phyloP scores from a whole-genome alignment of 163 green algal species.

The Prototheca stagnorum region DNA sequence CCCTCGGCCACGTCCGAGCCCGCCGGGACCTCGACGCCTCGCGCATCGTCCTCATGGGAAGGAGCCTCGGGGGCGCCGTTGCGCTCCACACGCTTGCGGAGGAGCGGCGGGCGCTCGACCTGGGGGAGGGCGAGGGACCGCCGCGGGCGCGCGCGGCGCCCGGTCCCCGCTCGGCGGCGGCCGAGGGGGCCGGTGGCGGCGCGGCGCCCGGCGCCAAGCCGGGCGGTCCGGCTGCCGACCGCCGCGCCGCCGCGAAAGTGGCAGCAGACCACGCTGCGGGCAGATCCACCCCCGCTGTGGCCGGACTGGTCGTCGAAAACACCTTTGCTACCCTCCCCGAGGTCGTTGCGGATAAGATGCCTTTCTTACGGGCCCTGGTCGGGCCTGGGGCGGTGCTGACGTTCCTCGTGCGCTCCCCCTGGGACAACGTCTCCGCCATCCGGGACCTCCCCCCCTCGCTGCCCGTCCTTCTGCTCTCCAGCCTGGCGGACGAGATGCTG shows the following conservation, averaged over 20 bases:
- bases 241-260: too few relatives aligned
- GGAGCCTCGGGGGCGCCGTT: slow-evolving; percentile 79
- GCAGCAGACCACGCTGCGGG: too few relatives aligned
- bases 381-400: slow-evolving; percentile 9
- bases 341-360: slow-evolving; percentile 42
- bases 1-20: slow-evolving; percentile 34
- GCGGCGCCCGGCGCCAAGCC: too few relatives aligned
- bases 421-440: slow-evolving; percentile 40
- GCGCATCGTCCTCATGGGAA: slow-evolving; percentile 68
- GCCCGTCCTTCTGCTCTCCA: slow-evolving; percentile 53
- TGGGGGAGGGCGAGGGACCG: too few relatives aligned
- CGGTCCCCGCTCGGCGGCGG: too few relatives aligned
- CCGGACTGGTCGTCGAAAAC: slow-evolving; percentile 79
- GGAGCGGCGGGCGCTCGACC: too few relatives aligned
- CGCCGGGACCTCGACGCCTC: slow-evolving; percentile 35
- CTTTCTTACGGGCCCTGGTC: slow-evolving; percentile 32
- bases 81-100: slow-evolving; percentile 61
- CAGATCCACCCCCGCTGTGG: too few relatives aligned
- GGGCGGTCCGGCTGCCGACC: too few relatives aligned
- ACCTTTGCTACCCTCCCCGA: slow-evolving; percentile 83
- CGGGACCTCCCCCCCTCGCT: slow-evolving; percentile 21
- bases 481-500: slow-evolving; percentile 73
- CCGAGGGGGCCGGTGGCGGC: too few relatives aligned
- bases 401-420: slow-evolving; percentile 64
- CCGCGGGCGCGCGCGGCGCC: too few relatives aligned